phyloP scores from a whole-genome alignment of 495 filamentous ascomycete genomes.

The Diplogelasinospora grovesii region DNA sequence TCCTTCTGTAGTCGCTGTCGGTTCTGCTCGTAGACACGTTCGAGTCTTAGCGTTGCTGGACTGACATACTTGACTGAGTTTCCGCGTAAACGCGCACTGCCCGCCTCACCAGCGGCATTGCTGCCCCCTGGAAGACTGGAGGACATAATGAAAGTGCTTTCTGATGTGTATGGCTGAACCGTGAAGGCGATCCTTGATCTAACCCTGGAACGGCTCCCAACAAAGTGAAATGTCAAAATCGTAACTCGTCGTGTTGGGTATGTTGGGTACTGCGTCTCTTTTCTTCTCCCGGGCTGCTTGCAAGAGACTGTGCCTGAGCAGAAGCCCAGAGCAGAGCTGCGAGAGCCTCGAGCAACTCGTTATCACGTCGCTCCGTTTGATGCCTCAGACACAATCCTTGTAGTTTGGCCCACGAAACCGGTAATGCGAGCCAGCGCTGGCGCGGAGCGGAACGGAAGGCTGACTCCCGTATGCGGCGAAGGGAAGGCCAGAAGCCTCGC shows the following conservation, averaged over 20 bases:
- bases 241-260: too few relatives aligned
- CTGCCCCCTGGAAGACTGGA: constrained; percentile 13
- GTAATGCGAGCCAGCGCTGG: too few relatives aligned
- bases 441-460: too few relatives aligned
- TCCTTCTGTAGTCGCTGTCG: constrained; percentile 39
- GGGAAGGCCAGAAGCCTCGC: constrained; percentile 3
- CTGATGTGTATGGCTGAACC: not conserved
- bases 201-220: too few relatives aligned
- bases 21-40: constrained; percentile 51
- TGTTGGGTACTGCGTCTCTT: too few relatives aligned
- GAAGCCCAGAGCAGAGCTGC: too few relatives aligned
- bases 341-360: not conserved
- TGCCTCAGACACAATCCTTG: not conserved
- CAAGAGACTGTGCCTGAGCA: too few relatives aligned
- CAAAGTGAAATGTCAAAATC: too few relatives aligned
- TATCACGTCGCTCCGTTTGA: constrained; percentile 12
- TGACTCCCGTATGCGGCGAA: too few relatives aligned
- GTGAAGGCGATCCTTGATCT: constrained; percentile 1
- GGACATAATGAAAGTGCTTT: constrained; percentile 27
- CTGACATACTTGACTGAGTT: constrained; percentile 26
- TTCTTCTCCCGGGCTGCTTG: too few relatives aligned
- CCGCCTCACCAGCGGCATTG: constrained; percentile 13
- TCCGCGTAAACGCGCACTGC: constrained; percentile 8
- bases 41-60: constrained; percentile 48
- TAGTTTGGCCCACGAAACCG: constrained; percentile 12